phyloP scores from a whole-genome alignment of 768 basidiomycete species.

The Baorangia bicolor region DNA sequence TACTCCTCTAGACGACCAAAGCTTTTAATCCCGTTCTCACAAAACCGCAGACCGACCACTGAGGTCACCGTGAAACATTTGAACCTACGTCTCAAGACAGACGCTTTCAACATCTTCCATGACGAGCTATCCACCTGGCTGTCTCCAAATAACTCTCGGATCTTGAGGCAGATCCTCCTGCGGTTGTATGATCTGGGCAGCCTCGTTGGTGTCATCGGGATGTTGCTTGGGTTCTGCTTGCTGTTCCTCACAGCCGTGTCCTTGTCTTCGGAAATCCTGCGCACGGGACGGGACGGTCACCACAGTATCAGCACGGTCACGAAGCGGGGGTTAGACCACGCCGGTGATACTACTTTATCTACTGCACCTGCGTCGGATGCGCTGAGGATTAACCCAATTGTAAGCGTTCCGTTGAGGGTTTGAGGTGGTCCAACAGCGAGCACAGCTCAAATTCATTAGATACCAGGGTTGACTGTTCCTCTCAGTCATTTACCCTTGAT shows the following conservation, averaged over 20 bases:
- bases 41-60: constrained; percentile 16
- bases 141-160: constrained; percentile 27
- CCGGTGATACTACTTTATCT: neutral
- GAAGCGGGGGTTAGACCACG: constrained; percentile 15
- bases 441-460: constrained; percentile 40
- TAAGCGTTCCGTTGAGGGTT: constrained; percentile 17
- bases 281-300: neutral
- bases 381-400: constrained; percentile 30
- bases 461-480: constrained; percentile 82
- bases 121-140: constrained; percentile 42
- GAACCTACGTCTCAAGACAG: constrained; percentile 44
- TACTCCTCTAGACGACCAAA: constrained; percentile 17
- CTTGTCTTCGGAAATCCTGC: constrained; percentile 19
- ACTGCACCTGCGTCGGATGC: neutral
- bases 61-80: constrained; percentile 27
- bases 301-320: constrained; percentile 7
- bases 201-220: constrained; percentile 45
- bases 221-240: constrained; percentile 41
- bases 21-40: constrained; percentile 21
- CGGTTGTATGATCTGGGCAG: constrained; percentile 52
- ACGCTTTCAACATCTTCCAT: constrained; percentile 48
- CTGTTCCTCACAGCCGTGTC: constrained; percentile 36
- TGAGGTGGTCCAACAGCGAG: neutral
- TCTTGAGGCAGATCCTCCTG: constrained; percentile 29
- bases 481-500: constrained; percentile 68